Percentiles rank a stretch among this genome's conserved stretches.
phyloP scores from a whole-genome alignment of 257 asterid species.

The Solanum dulcamara region DNA sequence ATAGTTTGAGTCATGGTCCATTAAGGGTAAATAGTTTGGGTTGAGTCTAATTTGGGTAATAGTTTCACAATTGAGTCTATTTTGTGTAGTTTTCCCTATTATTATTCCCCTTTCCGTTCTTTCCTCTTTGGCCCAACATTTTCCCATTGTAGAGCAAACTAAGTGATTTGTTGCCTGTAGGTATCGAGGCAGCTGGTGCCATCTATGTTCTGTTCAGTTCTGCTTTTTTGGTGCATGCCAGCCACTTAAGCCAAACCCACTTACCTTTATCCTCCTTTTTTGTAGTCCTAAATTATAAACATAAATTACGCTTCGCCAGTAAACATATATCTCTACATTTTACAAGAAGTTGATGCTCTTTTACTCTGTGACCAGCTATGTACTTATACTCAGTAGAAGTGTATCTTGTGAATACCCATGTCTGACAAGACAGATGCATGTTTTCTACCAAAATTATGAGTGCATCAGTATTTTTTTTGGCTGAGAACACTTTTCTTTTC shows the following conservation, averaged over 20 bases:
- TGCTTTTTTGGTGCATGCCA: neutral
- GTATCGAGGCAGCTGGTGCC: neutral
- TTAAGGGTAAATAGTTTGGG: no score
- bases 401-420: neutral
- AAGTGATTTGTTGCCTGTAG: neutral
- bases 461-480: no score
- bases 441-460: neutral
- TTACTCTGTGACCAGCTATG: neutral
- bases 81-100: neutral
- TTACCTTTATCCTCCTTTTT: no score
- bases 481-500: neutral
- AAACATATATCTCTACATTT: neutral
- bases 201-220: neutral
- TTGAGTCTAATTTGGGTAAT: no score
- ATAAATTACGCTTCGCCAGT: neutral
- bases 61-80: no score
- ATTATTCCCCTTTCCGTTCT: neutral
- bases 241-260: no score
- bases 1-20: no score
- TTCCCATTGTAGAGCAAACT: neutral
- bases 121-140: neutral
- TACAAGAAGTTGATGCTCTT: neutral
- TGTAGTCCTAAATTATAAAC: neutral
- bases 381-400: neutral
- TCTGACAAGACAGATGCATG: neutral